Base-by-base conservation (phyloP, 164 flowering plant genomes). In the Annona squamosa region DNA sequence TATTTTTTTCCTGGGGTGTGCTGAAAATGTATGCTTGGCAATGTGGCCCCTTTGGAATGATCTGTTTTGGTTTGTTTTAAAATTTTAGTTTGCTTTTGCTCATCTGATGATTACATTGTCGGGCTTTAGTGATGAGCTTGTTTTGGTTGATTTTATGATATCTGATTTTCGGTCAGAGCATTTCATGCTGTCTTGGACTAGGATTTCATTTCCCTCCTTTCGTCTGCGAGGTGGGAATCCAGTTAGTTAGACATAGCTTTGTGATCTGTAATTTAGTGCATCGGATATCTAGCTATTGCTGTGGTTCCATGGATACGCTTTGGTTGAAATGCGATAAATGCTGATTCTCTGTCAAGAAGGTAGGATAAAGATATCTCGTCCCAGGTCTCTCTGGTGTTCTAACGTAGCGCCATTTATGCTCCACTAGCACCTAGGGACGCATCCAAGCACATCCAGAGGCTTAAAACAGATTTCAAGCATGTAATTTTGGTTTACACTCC, bases 11-110 rank as follows among this genome's bases (percentile, higher is more conserved):
- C 48, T 56, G 75, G 70, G 37, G 37, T 73, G 42, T 44, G 19
- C 37, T 73, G 44, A 26, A 26, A n/a, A 18, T 64, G 17, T 48
- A 61, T 52, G 59, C 16, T 42, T 73, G 46, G 48, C n/a, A 65
- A 48, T 69, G 65, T 65, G 73, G 48, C 47, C 47, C 16, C 3
- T 47, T 41, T 65, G 6, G 68, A 42, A 37, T 65, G 68, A 65
- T 65, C 42, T 65, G 65, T 63, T 65, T 65, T 37, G 68, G 10
- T 2, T 65, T 37, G 17, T 65, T 4, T 10, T 46, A 46, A 6
- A 37, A 37, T 7, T 37, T 45, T 45, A 46, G 3, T 43, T 65
- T 65, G 44, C 45, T 4, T 12, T 37, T 19, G 37, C 59, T 52
- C 13, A 52, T 52, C 59, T 52, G 59, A 52, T 52, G 59, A 52